Conservation (phyloP, 257 asterid species). For the Linderniella brevidens region DNA sequence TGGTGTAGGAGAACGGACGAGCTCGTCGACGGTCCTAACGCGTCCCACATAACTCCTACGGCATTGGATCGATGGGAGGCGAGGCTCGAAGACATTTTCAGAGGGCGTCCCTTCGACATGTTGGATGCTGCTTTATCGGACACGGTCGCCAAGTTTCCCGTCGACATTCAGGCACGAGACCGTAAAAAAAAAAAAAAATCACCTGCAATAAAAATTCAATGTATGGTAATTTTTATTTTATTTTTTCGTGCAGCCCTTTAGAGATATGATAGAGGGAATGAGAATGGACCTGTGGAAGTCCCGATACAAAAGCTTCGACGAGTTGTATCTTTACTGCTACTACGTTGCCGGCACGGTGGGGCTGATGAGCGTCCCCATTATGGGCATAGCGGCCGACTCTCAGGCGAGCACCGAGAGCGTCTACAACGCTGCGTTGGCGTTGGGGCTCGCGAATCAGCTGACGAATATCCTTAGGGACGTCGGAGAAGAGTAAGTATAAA, state of each 20-base stretch:
- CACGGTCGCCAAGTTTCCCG: constrained; percentile 62
- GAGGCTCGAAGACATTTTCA: constrained; percentile 68
- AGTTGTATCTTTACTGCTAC: constrained; percentile 78
- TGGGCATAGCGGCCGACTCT: constrained; percentile 94
- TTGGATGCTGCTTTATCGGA: constrained; percentile 94
- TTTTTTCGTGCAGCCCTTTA: constrained; percentile 55
- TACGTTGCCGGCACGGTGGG: constrained; percentile 99
- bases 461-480: constrained; percentile 95
- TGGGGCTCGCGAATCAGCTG: constrained; percentile 88
- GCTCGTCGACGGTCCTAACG: constrained; percentile 98
- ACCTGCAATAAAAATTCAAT: neutral
- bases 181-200: neutral
- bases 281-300: constrained; percentile 84
- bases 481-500: constrained; percentile 92
- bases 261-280: constrained; percentile 99
- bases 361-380: constrained; percentile 95
- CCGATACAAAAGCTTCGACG: constrained; percentile 78
- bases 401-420: constrained; percentile 77
- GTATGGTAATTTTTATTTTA: no score
- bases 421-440: constrained; percentile 64
- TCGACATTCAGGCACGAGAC: constrained; percentile 72
- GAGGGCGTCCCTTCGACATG: constrained; percentile 93
- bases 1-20: constrained; percentile 99
- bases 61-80: constrained; percentile 95
- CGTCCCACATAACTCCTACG: constrained; percentile 82